Evolutionary conservation across 371 early-diverging fungal species (phyloP), one percentile per base, ranked within the genome.

Genomic region (Lichtheimia corymbifera): DNA sequence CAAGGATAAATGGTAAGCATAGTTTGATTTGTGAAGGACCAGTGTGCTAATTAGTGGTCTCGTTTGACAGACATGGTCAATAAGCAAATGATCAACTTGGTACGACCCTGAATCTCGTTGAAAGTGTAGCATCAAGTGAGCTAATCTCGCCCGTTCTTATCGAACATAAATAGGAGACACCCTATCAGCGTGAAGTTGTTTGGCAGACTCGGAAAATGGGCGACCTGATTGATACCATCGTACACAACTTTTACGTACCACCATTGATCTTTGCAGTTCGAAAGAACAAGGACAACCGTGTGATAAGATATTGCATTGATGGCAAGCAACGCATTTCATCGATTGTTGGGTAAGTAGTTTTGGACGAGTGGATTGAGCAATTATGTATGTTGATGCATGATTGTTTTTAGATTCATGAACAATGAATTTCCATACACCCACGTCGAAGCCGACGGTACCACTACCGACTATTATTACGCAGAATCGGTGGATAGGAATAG

Each of bases 251-350:
- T 45, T 74, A 74, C 47, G 58, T 77, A 11, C 78, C 74, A 14
- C 78, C 74, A 2, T 28, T 77, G 11, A 40, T 77, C 15, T 70
- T 74, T 61, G 62, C 73, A 0, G 56, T 63, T 1, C 35, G 66
- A 35, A 51, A 65, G 30, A 50, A 18, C 5, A 35, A 55, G 4
- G 49, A 50, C 40, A 55, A 52, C 0, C 28, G 44, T 4, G 49
- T 59, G 0, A 51, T 62, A 2, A 70, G 71, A 45, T 55, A 63
- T 4, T 74, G 72, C 22, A 67, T 77, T 43, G 74, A 77, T 50
- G 78, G 78, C 18, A 77, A 77, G 35, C 78, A 77, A 30, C 47
- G 77, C 27, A 42, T 77, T 17, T 72, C 74, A 4, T 62, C 77
- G 0, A 66, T 72, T 14, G 50, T 62, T 24, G 64, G 58, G 77